These are phyloP conservation scores for Suillus tomentosus DNA, from an alignment of 768 basidiomycete species.

Conservation along the genomic window DNA sequence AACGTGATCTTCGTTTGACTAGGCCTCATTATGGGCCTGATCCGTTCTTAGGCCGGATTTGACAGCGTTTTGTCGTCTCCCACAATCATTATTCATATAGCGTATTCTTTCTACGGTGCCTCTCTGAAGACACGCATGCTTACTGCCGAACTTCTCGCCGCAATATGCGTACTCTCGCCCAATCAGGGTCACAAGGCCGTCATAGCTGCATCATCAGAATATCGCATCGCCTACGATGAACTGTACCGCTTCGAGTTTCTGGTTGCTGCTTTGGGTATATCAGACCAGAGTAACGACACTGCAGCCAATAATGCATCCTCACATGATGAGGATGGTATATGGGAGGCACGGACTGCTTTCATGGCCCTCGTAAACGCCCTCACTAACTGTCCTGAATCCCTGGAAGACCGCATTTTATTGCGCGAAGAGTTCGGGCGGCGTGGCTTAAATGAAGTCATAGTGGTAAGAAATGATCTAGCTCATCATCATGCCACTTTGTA, in stretches of 20 bases:
- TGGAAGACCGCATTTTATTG: slow-evolving; percentile 78
- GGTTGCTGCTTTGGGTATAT: slow-evolving; percentile 59
- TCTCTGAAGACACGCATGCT: slow-evolving; percentile 71
- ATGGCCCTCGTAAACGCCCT: slow-evolving; percentile 83
- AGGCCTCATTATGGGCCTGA: no score
- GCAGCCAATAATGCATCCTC: slow-evolving; percentile 35
- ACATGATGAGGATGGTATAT: slow-evolving; percentile 62
- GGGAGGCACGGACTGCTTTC: slow-evolving; percentile 78
- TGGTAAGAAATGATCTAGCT: slow-evolving; percentile 52
- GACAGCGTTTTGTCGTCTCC: slow-evolving; percentile 62
- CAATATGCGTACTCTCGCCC: slow-evolving; percentile 74
- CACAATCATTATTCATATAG: slow-evolving; percentile 68
- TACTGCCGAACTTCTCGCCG: slow-evolving; percentile 78
- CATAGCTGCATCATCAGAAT: slow-evolving; percentile 79
- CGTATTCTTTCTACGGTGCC: slow-evolving; percentile 66
- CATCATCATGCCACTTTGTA: neutral
- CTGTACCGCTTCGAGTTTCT: slow-evolving; percentile 80
- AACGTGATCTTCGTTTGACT: slow-evolving; percentile 28
- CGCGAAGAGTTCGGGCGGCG: slow-evolving; percentile 82
- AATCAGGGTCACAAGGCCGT: slow-evolving; percentile 74
- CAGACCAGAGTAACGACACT: slow-evolving; percentile 44
- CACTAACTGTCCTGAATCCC: slow-evolving; percentile 68
- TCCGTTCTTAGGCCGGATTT: slow-evolving; percentile 64
- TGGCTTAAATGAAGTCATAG: slow-evolving; percentile 81
- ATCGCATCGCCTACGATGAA: slow-evolving; percentile 68